Evolutionary conservation across 2,329 filamentous ascomycete species (phyloP), one percentile per base, ranked within the genome.

Genomic region (Blastomyces silverae): DNA sequence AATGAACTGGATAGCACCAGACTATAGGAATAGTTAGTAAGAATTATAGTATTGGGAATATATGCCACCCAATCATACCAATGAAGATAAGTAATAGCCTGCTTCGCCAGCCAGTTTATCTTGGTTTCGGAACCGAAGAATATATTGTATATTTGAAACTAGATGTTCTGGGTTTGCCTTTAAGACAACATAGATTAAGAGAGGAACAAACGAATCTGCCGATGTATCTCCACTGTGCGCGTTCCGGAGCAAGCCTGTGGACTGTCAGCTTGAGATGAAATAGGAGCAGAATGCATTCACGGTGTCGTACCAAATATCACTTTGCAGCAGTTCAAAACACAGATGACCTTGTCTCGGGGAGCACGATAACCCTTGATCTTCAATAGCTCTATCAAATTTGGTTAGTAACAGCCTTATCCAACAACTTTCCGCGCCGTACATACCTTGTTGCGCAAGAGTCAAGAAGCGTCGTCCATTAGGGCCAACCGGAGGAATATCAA

Each of bases 321-420:
- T 78, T 99, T 99, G 85, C 94, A 99, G 79, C 92, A 97, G 78
- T 99, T 99, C 64, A 99, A 80, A 57, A 97, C 91, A 76, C 94
- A 99, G 61, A 99, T 97, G 64, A 99, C 94, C 78, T 99, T 99
- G 80, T 99, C 94, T 71, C 94, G 83, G 3, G 94, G 94, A n/a
- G 94, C 94, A 70, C 95, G 87, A 74, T 99, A 99, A 10, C 90
- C 94, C 73, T 93, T 96, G 73, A 99, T 97, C 76, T 99, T 99
- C 48, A 96, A 79, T 17, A 99, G 82, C 77, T 99, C 94, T 91
- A 73, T 22, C n/a, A n/a, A 57, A 22, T 17, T 66, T 31, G 37
- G 72, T 81, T 64, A 73, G 67, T 34, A 62, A 56, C 31, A 56
- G 13, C 17, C 6, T 13, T 58, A 7, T 5, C 17, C 13, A 8